Conservation (phyloP, 441 rosid species). For the Lepidium campestre region DNA sequence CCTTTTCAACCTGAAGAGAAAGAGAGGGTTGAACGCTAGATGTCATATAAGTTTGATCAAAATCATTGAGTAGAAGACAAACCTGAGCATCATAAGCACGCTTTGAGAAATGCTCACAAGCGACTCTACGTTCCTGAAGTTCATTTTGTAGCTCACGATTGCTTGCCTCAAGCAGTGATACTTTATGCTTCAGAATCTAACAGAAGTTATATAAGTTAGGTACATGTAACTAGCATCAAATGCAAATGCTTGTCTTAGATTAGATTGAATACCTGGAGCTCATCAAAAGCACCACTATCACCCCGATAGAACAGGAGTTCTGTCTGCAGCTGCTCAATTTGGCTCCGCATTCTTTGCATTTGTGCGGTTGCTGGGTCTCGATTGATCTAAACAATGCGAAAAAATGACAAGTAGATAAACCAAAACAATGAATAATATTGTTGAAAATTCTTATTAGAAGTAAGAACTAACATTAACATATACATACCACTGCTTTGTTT, state of each 20-base stretch:
- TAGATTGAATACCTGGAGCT: constrained; percentile 60
- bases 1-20: constrained; percentile 72
- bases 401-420: neutral
- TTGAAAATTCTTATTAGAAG: neutral
- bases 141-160: constrained; percentile 71
- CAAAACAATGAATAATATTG: neutral
- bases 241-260: neutral
- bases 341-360: constrained; percentile 84
- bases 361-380: constrained; percentile 87
- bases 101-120: constrained; percentile 72
- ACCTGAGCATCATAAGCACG: constrained; percentile 89
- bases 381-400: constrained; percentile 47
- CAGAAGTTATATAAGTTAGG: constrained; percentile 6
- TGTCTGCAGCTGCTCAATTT: constrained; percentile 89
- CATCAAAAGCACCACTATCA: constrained; percentile 64
- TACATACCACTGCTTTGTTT: constrained; percentile 86
- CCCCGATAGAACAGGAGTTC: constrained; percentile 79
- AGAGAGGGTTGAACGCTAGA: neutral
- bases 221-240: constrained; percentile 9
- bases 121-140: constrained; percentile 62
- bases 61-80: constrained; percentile 13
- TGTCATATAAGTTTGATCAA: neutral
- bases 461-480: constrained; percentile 1
- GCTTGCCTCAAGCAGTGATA: constrained; percentile 84
- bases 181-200: constrained; percentile 83